Base-by-base conservation (phyloP, 352 stramenopile species). In the Phytophthora tubulina region DNA sequence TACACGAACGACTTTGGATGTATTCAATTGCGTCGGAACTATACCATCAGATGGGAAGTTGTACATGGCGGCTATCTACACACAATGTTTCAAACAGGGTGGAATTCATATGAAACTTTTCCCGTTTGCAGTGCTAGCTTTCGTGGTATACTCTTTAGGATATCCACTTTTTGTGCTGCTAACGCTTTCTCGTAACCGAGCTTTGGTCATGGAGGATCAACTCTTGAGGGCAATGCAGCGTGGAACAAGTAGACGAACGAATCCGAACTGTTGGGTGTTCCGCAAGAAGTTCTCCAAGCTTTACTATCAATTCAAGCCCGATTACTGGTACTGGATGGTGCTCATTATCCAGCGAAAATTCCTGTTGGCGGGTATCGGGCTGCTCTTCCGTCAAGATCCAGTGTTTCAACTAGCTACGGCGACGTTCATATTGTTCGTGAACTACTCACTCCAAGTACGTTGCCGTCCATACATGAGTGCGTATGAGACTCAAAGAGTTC, bases 231-330 rank as follows among this genome's bases (percentile, higher is more conserved):
- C 81, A 2, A 90, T 90, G 81, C 73, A 78, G 21, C 62, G 83
- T 32, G 85, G 85, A 15, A 85, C 76, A 13, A 91, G 67, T 58
- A 72, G 82, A n/a, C 72, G 75, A n/a, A 89, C 81, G 13, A 90
- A 90, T 67, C 82, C 84, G 1, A 92, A 92, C 60, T 91, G 84
- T 60, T 89, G 73, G 70, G 81, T 84, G 14, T 91, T 91, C 63
- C 84, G 85, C 46, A 92, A 92, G 62, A 88, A 87, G 48, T 96
- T 88, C 61, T 78, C 84, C 36, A 90, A 90, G 61, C 72, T 97
- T 8, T 97, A 96, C 82, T 95, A 93, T 51, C 89, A 94, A 54
- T 97, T 95, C 73, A 95, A 94, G 73, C 90, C 90, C 14, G 76
- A 83, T 10, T 91, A 79, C 53, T 93, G 81, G 78, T 92, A 83